These are phyloP conservation scores for Saccharomycopsis fibuligera DNA, from an alignment of 805 yeast species.

Conservation along the genomic window DNA sequence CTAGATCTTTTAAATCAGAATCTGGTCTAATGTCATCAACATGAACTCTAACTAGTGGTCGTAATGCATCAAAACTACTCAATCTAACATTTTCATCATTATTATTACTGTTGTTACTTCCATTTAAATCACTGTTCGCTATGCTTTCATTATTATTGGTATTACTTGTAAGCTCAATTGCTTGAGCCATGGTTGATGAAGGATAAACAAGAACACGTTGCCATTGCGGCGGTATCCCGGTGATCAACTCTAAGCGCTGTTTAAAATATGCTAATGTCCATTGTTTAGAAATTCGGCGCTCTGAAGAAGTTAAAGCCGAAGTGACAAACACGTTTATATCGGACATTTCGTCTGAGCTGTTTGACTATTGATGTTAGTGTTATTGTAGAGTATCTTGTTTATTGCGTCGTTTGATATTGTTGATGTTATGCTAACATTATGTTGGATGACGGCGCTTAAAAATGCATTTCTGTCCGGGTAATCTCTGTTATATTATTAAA, in stretches of 20 bases:
- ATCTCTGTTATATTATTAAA: too few relatives aligned
- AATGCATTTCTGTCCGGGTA: too few relatives aligned
- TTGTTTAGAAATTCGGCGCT: slow-evolving; percentile 53
- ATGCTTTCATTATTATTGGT: not conserved
- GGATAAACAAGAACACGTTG: slow-evolving; percentile 48
- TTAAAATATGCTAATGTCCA: slow-evolving; percentile 56
- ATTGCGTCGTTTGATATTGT: too few relatives aligned
- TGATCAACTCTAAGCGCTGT: slow-evolving; percentile 53
- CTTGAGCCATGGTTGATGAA: slow-evolving; percentile 28
- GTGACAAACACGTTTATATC: slow-evolving; percentile 54
- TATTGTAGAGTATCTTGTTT: too few relatives aligned
- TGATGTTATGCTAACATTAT: too few relatives aligned
- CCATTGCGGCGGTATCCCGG: slow-evolving; percentile 60
- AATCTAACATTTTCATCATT: not conserved
- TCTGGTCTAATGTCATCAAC: slow-evolving; percentile 52
- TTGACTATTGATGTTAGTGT: not conserved
- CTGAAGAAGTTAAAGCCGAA: slow-evolving; percentile 63
- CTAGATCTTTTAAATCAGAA: slow-evolving; percentile 41
- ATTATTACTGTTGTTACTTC: not conserved
- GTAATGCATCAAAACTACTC: slow-evolving; percentile 25
- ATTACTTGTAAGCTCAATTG: slow-evolving; percentile 20
- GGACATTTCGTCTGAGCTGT: slow-evolving; percentile 5
- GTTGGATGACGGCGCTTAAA: too few relatives aligned
- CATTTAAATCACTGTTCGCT: slow-evolving; percentile 21
- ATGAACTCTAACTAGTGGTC: slow-evolving; percentile 43